Base-by-base conservation (phyloP, 2,329 filamentous ascomycete species). In the Neurospora sp. region DNA sequence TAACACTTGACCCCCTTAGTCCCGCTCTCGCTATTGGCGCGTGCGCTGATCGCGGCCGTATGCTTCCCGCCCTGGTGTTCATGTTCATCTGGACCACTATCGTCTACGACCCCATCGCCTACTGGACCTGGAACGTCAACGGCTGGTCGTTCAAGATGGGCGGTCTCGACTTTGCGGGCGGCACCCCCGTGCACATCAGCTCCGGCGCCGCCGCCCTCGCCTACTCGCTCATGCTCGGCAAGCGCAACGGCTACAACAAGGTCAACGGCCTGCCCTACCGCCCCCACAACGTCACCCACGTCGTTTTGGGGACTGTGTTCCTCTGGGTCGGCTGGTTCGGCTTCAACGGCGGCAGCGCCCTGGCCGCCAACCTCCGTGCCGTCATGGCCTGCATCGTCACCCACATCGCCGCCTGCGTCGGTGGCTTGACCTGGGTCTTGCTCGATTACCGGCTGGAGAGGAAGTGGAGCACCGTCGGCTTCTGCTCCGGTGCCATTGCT, bases 251-350 rank as follows among this genome's bases (percentile, higher is more conserved):
- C 73, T 88, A 91, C 80, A 84, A 80, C 75, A 86, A 84, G 75
- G 84, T 86, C 68, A 84, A 89, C 71, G 86, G 88, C 66, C 85
- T 89, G 3, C 87, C 88, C 4, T 90, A 90, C 82, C 85, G 87
- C 39, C 90, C 90, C 9, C 91, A 93, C 80, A 93, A 91, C 77
- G 89, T 91, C 66, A 91, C 90, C 70, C 84, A 91, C 75, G 89
- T 93, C 73, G 88, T 92, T 67, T 84, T 93, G 66, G 91, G 91
- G 28, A 92, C 91, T 4, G 86, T 90, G 36, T 86, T 91, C 80
- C 85, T 28, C 40, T 97, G 94, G 94, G 92, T 97, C 66, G 93
- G 94, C 71, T 97, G 93, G 94, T 96, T 97, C 78, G 94, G 94
- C 67, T 97, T 97, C 87, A 97, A 97, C 80, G 93, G 92, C 69